These are phyloP conservation scores for Cucumis cinereus DNA, from an alignment of 306 rosid genomes.

Conservation along the genomic window DNA sequence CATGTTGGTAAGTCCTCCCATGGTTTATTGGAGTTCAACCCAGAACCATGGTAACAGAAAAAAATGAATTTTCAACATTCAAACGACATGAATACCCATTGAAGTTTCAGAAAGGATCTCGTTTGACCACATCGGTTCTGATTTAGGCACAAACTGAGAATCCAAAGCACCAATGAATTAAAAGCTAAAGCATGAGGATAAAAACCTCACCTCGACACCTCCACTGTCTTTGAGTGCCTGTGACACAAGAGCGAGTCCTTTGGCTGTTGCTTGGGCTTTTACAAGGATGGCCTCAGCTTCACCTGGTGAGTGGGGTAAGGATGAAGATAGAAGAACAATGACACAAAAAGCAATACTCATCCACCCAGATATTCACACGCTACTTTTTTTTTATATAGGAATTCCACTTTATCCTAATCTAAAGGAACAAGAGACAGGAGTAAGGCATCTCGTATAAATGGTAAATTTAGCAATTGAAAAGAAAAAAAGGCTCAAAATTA, in stretches of 20 bases:
- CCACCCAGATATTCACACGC: neutral
- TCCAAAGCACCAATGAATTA: neutral
- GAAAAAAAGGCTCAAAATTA: neutral
- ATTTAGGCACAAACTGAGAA: neutral
- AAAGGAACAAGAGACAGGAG: neutral
- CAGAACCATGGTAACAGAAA: neutral
- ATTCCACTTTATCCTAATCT: neutral
- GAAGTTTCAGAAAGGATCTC: neutral
- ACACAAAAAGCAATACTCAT: neutral
- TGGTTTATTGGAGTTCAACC: neutral
- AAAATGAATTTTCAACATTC: neutral
- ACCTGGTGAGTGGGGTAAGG: slow-evolving; percentile 35
- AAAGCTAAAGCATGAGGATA: slow-evolving; percentile 8
- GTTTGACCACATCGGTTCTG: neutral
- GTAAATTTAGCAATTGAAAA: neutral
- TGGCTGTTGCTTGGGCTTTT: slow-evolving; percentile 81
- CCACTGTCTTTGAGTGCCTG: slow-evolving; percentile 60
- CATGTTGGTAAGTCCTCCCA: neutral
- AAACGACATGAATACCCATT: neutral
- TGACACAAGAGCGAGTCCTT: slow-evolving; percentile 64
- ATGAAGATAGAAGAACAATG: slow-evolving; percentile 8
- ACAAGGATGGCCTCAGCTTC: slow-evolving; percentile 96
- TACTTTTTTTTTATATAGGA: too few species aligned
- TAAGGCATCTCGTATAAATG: neutral
- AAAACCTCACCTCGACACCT: slow-evolving; percentile 65